phyloP scores from a whole-genome alignment of 176 grass and related monocot species.

The Chrysopogon serrulatus region DNA sequence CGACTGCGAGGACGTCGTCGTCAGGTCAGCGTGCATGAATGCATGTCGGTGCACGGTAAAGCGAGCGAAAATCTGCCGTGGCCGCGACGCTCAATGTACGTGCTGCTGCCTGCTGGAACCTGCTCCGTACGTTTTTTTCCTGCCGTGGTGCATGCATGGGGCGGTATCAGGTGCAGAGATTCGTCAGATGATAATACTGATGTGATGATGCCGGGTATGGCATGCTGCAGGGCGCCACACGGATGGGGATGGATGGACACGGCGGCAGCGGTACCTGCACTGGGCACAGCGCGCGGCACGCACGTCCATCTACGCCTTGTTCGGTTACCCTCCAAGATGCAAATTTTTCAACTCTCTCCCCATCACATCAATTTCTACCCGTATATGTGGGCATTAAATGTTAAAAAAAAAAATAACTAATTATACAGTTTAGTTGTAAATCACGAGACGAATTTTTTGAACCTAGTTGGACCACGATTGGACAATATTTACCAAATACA shows the following conservation, averaged over 20 bases:
- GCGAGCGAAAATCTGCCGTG: neutral
- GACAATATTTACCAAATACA: no score
- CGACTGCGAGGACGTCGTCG: neutral
- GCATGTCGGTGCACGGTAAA: neutral
- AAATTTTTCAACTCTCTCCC: no score
- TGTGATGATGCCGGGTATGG: neutral
- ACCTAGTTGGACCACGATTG: no score
- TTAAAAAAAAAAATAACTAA: no score
- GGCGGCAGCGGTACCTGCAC: neutral
- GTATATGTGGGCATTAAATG: no score
- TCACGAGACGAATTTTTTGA: no score
- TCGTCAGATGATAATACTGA: neutral
- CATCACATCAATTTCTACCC: no score
- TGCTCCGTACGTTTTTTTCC: neutral
- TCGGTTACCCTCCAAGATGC: no score
- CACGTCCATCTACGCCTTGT: neutral
- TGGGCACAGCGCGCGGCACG: neutral
- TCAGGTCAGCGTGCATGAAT: neutral
- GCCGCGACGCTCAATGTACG: neutral
- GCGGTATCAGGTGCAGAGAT: neutral
- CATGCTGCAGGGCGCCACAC: neutral
- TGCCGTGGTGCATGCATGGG: neutral
- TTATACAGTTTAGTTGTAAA: no score
- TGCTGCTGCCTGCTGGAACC: neutral
- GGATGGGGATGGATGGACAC: neutral